Conservation (phyloP, 768 basidiomycete species). For the Mycena chlorophos region DNA sequence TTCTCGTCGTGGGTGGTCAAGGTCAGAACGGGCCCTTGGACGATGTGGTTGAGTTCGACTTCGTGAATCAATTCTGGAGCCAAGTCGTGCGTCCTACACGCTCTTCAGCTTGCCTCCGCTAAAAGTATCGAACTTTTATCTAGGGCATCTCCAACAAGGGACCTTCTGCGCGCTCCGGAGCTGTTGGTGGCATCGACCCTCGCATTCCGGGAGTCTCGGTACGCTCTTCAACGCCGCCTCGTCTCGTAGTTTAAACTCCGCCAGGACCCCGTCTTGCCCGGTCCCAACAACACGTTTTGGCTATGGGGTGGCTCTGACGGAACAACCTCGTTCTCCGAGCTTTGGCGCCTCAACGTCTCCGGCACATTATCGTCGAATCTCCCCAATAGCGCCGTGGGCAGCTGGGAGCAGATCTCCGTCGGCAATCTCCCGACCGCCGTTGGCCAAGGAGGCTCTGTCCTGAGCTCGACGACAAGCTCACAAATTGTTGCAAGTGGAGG, state of each 20-base stretch:
- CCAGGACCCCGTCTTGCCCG: constrained; percentile 44
- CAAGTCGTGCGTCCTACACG: constrained; percentile 40
- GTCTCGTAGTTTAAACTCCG: constrained; percentile 6
- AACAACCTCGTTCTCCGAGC: constrained; percentile 54
- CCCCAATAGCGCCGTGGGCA: constrained; percentile 48
- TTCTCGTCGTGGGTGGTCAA: constrained; percentile 73
- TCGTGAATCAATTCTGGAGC: constrained; percentile 75
- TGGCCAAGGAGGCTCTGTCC: constrained; percentile 59
- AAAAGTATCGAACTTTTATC: no score
- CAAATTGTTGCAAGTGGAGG: constrained; percentile 61
- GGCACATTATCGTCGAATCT: constrained; percentile 74
- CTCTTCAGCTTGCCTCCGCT: neutral
- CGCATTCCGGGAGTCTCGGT: constrained; percentile 37
- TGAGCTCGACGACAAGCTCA: no score
- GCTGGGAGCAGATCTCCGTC: constrained; percentile 57
- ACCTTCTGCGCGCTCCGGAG: constrained; percentile 68
- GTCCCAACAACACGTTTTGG: constrained; percentile 73
- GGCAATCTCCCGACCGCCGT: constrained; percentile 40
- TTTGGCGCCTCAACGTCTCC: constrained; percentile 70
- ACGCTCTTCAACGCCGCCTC: constrained; percentile 14
- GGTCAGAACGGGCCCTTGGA: constrained; percentile 52
- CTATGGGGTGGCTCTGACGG: constrained; percentile 70
- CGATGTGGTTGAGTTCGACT: constrained; percentile 84
- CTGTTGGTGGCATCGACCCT: constrained; percentile 72
- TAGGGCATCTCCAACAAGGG: constrained; percentile 44